Base-by-base conservation (phyloP, 1,284 basidiomycete genomes). In the Leccinum subrobustum region DNA sequence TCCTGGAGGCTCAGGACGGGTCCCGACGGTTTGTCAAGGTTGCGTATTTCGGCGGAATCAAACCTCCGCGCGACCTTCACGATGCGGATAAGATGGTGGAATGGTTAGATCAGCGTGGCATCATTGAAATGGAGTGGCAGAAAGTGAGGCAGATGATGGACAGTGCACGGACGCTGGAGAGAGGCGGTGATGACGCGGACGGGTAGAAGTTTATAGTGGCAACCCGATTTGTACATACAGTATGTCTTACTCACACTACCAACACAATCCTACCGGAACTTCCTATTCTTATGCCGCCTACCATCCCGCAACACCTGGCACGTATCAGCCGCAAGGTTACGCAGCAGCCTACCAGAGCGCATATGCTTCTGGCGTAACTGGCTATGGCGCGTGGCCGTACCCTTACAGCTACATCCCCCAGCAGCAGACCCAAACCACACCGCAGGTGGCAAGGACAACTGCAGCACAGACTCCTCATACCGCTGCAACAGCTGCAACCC, bases 51-150 rank as follows among this genome's bases (percentile, higher is more conserved):
- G 81, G 81, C 31, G 83, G 82, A 3, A 73, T 74, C 64, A 68
- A 78, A 60, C 89, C 86, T 20, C 89, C 88, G 0, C 73, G 83
- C 52, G 86, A 91, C 67, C 76, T 85, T 27, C 73, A 78, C 14
- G 85, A 93, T 68, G 88, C 88, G 6, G 91, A 94, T 69, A 84
- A 78, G 29, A 81, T 94, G 33, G 88, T 89, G 75, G 87, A 91
- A 50, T 95, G 92, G 91, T 81, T 95, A 35, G 92, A 94, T 63
- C 73, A 84, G 61, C 81, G 88, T 51, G 81, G 83, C 12, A 75
- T 89, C 52, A 87, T 94, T 64, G 83, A 85, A 33, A 77, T 78
- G 62, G 83, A 88, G 66, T 92, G 88, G 88, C 78, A 81, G 60
- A 86, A 78, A 66, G 71, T 92, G 56, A 86, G 88, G 66, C 75